phyloP scores from a whole-genome alignment of 1,284 basidiomycete genomes.

The Marasmius sp. region DNA sequence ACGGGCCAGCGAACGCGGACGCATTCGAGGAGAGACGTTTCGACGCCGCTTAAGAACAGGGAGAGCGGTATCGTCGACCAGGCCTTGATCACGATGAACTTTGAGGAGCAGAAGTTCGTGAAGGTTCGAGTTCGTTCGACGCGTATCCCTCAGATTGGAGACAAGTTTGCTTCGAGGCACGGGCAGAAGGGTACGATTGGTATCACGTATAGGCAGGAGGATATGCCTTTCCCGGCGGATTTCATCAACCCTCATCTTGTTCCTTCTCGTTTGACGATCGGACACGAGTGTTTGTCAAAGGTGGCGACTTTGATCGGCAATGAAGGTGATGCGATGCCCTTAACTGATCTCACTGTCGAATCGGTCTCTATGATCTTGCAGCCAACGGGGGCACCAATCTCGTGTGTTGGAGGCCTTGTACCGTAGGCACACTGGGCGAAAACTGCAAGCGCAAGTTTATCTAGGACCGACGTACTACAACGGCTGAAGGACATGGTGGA shows the following conservation, averaged over 20 bases:
- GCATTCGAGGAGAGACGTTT: slow-evolving; percentile 92
- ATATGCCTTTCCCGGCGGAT: slow-evolving; percentile 99
- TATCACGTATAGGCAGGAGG: slow-evolving; percentile 98
- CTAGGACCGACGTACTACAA: slow-evolving; percentile 31
- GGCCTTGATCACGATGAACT: slow-evolving; percentile 94
- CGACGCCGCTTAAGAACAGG: slow-evolving; percentile 96
- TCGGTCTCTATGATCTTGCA: slow-evolving; percentile 84
- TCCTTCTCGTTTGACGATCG: slow-evolving; percentile 99
- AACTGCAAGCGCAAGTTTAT: no score
- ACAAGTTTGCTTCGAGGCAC: slow-evolving; percentile 99
- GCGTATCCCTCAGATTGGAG: slow-evolving; percentile 95
- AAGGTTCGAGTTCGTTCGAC: slow-evolving; percentile 96
- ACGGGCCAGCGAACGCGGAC: slow-evolving; percentile 91
- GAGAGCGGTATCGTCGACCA: slow-evolving; percentile 98
- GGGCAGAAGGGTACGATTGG: slow-evolving; percentile 99
- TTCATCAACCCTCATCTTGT: slow-evolving; percentile 99
- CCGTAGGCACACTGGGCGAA: slow-evolving; percentile 49
- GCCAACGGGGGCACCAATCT: slow-evolving; percentile 88
- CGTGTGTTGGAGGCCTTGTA: slow-evolving; percentile 98
- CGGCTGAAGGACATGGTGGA: slow-evolving; percentile 99
- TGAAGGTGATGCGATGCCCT: slow-evolving; percentile 98
- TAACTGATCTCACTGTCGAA: slow-evolving; percentile 97
- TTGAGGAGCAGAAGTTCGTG: slow-evolving; percentile 96
- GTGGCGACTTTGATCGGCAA: slow-evolving; percentile 92
- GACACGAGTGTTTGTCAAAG: slow-evolving; percentile 96